These are phyloP conservation scores for Pogostemon cablin DNA, from an alignment of 257 asterid species.

Conservation along the genomic window DNA sequence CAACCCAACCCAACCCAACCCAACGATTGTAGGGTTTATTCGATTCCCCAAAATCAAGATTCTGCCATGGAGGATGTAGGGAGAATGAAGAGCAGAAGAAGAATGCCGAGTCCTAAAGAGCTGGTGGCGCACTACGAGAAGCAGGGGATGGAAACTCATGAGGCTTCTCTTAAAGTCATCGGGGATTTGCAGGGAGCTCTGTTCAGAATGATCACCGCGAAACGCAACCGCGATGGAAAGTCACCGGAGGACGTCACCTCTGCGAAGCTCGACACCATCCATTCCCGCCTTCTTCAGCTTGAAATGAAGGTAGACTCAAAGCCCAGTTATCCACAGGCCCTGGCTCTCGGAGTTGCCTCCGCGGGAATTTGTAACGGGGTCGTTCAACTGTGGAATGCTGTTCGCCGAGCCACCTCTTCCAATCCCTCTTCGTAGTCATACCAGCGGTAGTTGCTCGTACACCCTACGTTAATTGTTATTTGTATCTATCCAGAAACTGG, in stretches of 20 bases:
- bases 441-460: not conserved
- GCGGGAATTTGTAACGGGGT: constrained; percentile 61
- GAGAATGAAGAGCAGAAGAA: constrained; percentile 34
- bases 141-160: constrained; percentile 72
- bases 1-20: not conserved
- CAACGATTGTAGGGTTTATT: constrained; percentile 30
- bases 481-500: not conserved
- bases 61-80: constrained; percentile 34
- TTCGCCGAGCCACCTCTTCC: constrained; percentile 54
- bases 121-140: constrained; percentile 81
- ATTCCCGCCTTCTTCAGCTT: constrained; percentile 59
- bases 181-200: constrained; percentile 84
- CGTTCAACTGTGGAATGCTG: constrained; percentile 58
- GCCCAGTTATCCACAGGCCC: constrained; percentile 71
- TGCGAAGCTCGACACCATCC: constrained; percentile 69
- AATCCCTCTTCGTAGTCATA: constrained; percentile 14
- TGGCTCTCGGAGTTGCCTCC: constrained; percentile 71
- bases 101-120: constrained; percentile 72
- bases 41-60: not conserved
- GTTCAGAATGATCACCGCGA: constrained; percentile 49
- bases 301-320: constrained; percentile 83
- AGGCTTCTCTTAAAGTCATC: constrained; percentile 81
- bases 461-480: not conserved
- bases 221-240: constrained; percentile 34
- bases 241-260: constrained; percentile 38